Conservation (phyloP, 2,329 filamentous ascomycete species). For the Lachnellula willkommii region DNA sequence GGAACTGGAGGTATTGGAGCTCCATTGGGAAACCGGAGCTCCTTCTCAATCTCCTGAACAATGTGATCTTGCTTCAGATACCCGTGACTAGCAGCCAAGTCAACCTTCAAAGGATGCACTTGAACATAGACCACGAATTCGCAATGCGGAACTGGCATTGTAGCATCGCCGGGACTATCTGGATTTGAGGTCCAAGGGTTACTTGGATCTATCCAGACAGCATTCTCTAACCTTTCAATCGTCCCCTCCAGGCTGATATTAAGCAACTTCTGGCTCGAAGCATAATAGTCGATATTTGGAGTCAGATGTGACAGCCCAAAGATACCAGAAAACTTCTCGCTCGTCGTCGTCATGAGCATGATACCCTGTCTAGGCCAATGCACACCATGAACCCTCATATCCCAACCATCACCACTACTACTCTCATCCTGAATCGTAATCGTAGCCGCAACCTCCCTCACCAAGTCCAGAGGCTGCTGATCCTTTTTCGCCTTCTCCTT, state of each 20-base stretch:
- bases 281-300: slow-evolving; percentile 50
- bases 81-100: slow-evolving; percentile 27
- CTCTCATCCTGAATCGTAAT: slow-evolving; percentile 68
- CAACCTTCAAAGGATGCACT: slow-evolving; percentile 42
- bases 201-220: slow-evolving; percentile 49
- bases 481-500: slow-evolving; percentile 1
- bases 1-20: slow-evolving; percentile 50
- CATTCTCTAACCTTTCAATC: slow-evolving; percentile 59
- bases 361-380: slow-evolving; percentile 80
- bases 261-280: slow-evolving; percentile 58
- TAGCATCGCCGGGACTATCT: slow-evolving; percentile 54
- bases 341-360: slow-evolving; percentile 80
- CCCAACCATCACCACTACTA: slow-evolving; percentile 67
- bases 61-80: slow-evolving; percentile 31
- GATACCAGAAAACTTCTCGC: slow-evolving; percentile 89
- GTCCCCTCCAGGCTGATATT: slow-evolving; percentile 66
- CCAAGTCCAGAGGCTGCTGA: slow-evolving; percentile 28
- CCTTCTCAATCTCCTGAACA: slow-evolving; percentile 54
- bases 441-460: slow-evolving; percentile 64
- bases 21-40: slow-evolving; percentile 57
- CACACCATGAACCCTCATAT: slow-evolving; percentile 74
- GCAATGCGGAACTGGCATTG: slow-evolving; percentile 66
- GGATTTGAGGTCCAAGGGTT: slow-evolving; percentile 74
- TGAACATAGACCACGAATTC: slow-evolving; percentile 87
- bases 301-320: slow-evolving; percentile 83